Evolutionary conservation across 352 stramenopile species (phyloP), one percentile per base, ranked within the genome.

Genomic region (Phytophthora aleatoria): DNA sequence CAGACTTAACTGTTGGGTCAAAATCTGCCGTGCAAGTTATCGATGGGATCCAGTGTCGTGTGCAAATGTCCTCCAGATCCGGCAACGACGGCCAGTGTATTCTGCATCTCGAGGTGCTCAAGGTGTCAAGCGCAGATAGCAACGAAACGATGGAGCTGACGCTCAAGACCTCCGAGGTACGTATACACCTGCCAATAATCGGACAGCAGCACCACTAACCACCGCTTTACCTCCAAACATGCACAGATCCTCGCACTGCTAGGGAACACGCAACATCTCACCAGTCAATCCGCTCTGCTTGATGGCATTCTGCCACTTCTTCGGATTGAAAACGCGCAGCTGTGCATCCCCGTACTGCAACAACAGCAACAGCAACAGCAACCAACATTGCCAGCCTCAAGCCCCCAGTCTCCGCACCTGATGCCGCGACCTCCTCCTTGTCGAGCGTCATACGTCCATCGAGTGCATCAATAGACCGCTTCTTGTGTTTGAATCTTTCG

Each of bases 101-200:
- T 7, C 41, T 76, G 49, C 64, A 70, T 53, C 42, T 76, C 27
- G 41, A 69, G 16, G 49, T 60, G 43, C 24, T 45, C 8, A 48
- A 45, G 31, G 10, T 67, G 43, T 15, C 50, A 13, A 54, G 26
- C 13, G 39, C 24, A 12, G 33, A 54, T 3, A 60, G 31, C 50
- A 71, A 67, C 30, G 55, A 67, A 66, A 26, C 39, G 24, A 74
- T 74, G 60, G 65, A 77, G 10, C 49, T 77, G 15, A 71, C 52
- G 16, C 39, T 74, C 26, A 61, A 53, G 11, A 67, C 57, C 15
- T 42, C 67, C 30, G 35, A 77, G 65, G 69, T 77, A 67, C 50
- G 51, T 43, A 10, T 10, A 8, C 20, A 39, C 24, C 9, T 26
- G 50, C 8, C 15, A 24, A 13, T 5, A 26, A 52, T 31, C 10